Evolutionary conservation across 106 monocot species (phyloP).

Genomic region (Chionographis japonica): DNA sequence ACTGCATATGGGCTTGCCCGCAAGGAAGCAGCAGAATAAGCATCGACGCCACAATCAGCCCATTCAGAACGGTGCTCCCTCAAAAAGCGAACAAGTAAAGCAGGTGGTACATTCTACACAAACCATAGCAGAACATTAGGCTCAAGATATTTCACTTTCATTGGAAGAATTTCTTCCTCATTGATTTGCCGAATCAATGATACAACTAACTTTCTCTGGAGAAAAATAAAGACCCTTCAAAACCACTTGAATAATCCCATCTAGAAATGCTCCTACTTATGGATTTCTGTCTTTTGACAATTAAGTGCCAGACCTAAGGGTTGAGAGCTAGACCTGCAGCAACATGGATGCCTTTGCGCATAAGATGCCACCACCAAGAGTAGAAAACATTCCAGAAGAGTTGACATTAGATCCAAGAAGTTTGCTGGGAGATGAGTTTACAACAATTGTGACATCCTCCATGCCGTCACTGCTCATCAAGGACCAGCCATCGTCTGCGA

Average conservation of each 20-base stretch:
- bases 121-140: background rate
- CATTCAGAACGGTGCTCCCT: conserved; percentile 96
- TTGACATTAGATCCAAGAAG: conserved; percentile 38
- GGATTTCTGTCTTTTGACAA: background rate
- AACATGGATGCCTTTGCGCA: conserved; percentile 83
- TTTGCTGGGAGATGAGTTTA: conserved; percentile 56
- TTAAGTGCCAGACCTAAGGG: background rate
- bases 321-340: conserved; percentile 34
- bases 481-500: conserved; percentile 58
- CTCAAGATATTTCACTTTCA: too few relatives aligned
- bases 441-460: conserved; percentile 56
- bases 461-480: conserved; percentile 48
- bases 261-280: too few relatives aligned
- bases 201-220: too few relatives aligned
- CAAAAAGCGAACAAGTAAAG: conserved; percentile 78
- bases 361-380: conserved; percentile 42
- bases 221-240: too few relatives aligned
- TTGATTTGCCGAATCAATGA: background rate
- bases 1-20: conserved; percentile 62
- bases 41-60: conserved; percentile 85
- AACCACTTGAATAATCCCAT: too few relatives aligned
- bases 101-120: conserved; percentile 90
- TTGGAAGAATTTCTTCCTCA: too few relatives aligned
- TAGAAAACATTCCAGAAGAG: conserved; percentile 23
- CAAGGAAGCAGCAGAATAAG: conserved; percentile 78